Evolutionary conservation across 805 yeast genomes (phyloP), one percentile per base, ranked within the genome.

Genomic region (Grigorovia humatica): DNA sequence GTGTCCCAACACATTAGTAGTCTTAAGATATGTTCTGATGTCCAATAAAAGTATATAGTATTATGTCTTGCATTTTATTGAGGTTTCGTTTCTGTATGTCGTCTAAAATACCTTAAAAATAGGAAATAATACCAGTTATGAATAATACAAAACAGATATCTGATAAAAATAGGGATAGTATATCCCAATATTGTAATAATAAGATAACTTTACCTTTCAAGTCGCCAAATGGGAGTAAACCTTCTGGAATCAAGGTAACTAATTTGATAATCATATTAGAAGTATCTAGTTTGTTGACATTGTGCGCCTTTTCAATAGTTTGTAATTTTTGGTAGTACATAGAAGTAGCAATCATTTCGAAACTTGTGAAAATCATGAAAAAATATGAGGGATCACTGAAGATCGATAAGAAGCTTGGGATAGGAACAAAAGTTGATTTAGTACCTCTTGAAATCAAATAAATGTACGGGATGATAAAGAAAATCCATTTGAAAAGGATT

Each of bases 301-400:
- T 59, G 43, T 60, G 58, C 2, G 55, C 44, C 40, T 52, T 59
- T 49, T 67, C 68, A 20, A 66, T 53, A 8, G 53, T 51, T 43
- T 59, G 63, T 18, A 64, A 51, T 48, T 54, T 57, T 29, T 63
- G 69, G 44, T 65, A 66, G 49, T 62, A 66, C 11, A 66, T 51
- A 12, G 70, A 66, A 19, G 65, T 59, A 11, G 68, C 64, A 12
- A 65, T 61, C 23, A 68, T 60, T 54, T 68, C 71, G 48, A 68
- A 58, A 7, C 68, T 57, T 5, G 68, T 58, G 53, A 68, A 66
- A 5, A 68, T 55, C 55, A 64, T 60, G 51, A 66, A 66, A 54
- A 68, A 68, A 41, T 66, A 64, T 15, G 65, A 57, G 45, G 65
- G 63, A 43, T 61, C 56, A 8, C 55, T 40, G 9, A 62, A 47